A percentile compares a stretch with the other conserved stretches of the same genome.
Evolutionary conservation across 331 rosid genomes (phyloP).

Genomic region (Rhamnella rubrinervis): DNA sequence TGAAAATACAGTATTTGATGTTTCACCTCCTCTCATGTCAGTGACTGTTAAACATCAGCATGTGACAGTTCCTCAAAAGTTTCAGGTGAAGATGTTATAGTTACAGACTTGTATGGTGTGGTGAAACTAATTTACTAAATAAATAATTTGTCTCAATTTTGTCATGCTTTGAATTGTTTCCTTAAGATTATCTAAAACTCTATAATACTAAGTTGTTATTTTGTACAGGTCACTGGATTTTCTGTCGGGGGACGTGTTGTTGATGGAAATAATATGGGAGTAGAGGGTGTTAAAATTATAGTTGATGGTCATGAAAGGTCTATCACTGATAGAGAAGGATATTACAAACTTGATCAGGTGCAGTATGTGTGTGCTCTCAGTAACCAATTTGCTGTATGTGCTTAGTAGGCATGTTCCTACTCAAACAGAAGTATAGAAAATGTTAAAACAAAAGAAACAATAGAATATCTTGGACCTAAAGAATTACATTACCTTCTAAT

Average conservation of each 20-base stretch:
- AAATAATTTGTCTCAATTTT: neutral
- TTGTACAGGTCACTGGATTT: slow-evolving; percentile 91
- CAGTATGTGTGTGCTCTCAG: slow-evolving; percentile 8
- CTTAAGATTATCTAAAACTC: slow-evolving; percentile 18
- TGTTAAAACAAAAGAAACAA: too few relatives aligned
- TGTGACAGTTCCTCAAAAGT: slow-evolving; percentile 69
- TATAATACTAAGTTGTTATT: slow-evolving; percentile 15
- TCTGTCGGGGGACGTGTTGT: slow-evolving; percentile 95
- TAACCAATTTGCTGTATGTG: slow-evolving; percentile 2
- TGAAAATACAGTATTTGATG: slow-evolving; percentile 90
- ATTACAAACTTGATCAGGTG: slow-evolving; percentile 99
- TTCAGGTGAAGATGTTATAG: slow-evolving; percentile 58
- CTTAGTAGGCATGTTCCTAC: neutral
- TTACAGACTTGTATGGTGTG: neutral
- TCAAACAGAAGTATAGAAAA: too few relatives aligned
- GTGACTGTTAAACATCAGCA: slow-evolving; percentile 82
- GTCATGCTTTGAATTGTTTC: neutral
- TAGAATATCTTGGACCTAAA: too few relatives aligned
- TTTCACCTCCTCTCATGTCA: slow-evolving; percentile 77
- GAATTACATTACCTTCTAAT: too few relatives aligned
- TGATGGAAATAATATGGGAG: slow-evolving; percentile 82
- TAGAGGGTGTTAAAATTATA: slow-evolving; percentile 80
- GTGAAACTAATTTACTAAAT: too few relatives aligned
- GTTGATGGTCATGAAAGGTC: slow-evolving; percentile 94
- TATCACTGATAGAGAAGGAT: slow-evolving; percentile 83